These are phyloP conservation scores for Cordyceps fumosorosea DNA, from an alignment of 2,329 filamentous ascomycete species.

Conservation along the genomic window DNA sequence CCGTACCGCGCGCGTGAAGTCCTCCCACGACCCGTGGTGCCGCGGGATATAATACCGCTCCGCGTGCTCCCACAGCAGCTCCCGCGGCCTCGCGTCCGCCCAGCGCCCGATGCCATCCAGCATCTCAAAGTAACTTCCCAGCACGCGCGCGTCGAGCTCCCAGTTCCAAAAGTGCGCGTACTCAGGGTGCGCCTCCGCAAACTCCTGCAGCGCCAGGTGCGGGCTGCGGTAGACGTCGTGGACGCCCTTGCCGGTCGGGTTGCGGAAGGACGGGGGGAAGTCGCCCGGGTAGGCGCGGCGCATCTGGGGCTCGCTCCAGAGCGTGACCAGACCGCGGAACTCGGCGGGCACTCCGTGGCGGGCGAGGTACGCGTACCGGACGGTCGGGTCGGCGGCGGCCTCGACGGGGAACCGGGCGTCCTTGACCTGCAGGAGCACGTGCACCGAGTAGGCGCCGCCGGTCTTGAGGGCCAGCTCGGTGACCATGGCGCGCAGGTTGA, in stretches of 20 bases:
- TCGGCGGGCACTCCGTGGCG: constrained; percentile 56
- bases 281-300: constrained; percentile 64
- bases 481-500: constrained; percentile 76
- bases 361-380: constrained; percentile 63
- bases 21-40: constrained; percentile 63
- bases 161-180: constrained; percentile 65
- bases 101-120: constrained; percentile 61
- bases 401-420: constrained; percentile 72
- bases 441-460: constrained; percentile 73
- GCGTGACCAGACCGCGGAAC: constrained; percentile 71
- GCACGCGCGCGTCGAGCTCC: constrained; percentile 61
- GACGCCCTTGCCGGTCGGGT: constrained; percentile 49
- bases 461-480: constrained; percentile 70
- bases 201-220: constrained; percentile 58
- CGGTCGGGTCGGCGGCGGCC: constrained; percentile 49
- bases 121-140: constrained; percentile 65
- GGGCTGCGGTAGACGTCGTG: constrained; percentile 64
- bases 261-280: constrained; percentile 60
- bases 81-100: constrained; percentile 60
- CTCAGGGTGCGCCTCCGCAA: constrained; percentile 55
- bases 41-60: constrained; percentile 69
- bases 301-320: constrained; percentile 87
- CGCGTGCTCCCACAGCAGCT: constrained; percentile 69
- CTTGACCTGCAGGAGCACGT: constrained; percentile 80
- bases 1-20: constrained; percentile 58